Conservation (phyloP, 768 basidiomycete genomes). For the Boletus bicolor region DNA sequence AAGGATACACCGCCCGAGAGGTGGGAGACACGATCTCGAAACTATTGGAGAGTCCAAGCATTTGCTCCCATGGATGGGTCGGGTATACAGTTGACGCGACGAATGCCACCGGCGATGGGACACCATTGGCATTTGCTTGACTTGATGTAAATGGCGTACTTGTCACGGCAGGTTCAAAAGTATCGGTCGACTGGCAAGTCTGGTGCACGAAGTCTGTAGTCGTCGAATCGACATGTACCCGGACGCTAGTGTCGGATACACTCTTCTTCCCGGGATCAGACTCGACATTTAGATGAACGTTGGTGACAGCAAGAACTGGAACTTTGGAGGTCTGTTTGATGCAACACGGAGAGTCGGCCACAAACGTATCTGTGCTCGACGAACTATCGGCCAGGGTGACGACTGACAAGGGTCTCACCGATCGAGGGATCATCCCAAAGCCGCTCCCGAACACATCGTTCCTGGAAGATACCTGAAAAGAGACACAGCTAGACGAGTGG, state of each 20-base stretch:
- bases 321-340: conserved; percentile 5
- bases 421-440: conserved; percentile 2
- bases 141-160: conserved; percentile 16
- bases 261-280: not conserved
- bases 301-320: conserved; percentile 1
- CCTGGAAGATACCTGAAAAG: conserved; percentile 8
- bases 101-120: not conserved
- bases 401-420: conserved; percentile 6
- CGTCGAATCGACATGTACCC: not conserved
- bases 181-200: not conserved
- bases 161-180: conserved; percentile 14
- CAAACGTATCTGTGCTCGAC: conserved; percentile 22
- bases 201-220: not conserved
- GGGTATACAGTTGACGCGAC: not conserved
- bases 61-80: not conserved
- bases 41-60: not conserved
- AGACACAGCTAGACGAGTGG: conserved; percentile 1
- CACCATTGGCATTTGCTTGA: not conserved
- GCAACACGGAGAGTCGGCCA: conserved; percentile 21
- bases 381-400: conserved; percentile 10
- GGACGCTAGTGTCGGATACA: not conserved
- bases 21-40: conserved; percentile 1
- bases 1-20: conserved; percentile 1
- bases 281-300: not conserved
- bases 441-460: not conserved